Base-by-base conservation (phyloP, 768 basidiomycete genomes). In the Fistulinella prunicolor region DNA sequence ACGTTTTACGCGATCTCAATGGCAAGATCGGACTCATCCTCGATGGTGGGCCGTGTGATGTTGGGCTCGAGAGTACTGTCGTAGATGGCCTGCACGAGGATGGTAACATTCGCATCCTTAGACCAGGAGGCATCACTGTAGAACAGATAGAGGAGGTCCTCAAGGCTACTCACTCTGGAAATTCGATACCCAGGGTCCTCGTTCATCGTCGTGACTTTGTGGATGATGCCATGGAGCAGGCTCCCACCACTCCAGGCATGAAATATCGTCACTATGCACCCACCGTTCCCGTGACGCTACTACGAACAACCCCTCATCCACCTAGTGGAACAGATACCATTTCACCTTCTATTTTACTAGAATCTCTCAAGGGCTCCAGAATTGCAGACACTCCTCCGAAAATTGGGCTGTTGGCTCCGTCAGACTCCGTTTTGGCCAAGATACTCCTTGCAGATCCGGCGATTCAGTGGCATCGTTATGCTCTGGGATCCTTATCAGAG, bases 211-310 rank as follows among this genome's bases (percentile, higher is more conserved):
- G 89, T 12, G 90, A 95, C 65, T 94, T 84, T 60, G 57, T 70
- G 26, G 88, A 89, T 59, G 73, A 79, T 32, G 67, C 66, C n/a
- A 72, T 88, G 48, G 89, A 92, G 64, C 73, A 74, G 32, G 79
- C 83, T 0, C 96, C 96, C 9, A 93, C 92, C 8, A 98, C 96
- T 0, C 96, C 96, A 2, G 96, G 96, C 26, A 96, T 97, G 94
- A 99, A 99, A 70, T 99, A 99, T 66, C 81, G 86, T 42, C 96
- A 99, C 70, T 99, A 99, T 65, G 88, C 94, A 20, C 96, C 96
- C 2, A 73, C 85, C 1, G 84, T 94, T 4, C 92, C 93, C 2
- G 89, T 97, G 24, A 80, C 79, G 19, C 78, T 98, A 6, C 71
- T 93, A 32, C 75, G 78, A 52, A 80, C 82, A 3, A 56, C 68